A percentile compares a stretch with the other conserved stretches of the same genome.
Evolutionary conservation across 441 rosid species (phyloP).

Genomic region (Hura crepitans): DNA sequence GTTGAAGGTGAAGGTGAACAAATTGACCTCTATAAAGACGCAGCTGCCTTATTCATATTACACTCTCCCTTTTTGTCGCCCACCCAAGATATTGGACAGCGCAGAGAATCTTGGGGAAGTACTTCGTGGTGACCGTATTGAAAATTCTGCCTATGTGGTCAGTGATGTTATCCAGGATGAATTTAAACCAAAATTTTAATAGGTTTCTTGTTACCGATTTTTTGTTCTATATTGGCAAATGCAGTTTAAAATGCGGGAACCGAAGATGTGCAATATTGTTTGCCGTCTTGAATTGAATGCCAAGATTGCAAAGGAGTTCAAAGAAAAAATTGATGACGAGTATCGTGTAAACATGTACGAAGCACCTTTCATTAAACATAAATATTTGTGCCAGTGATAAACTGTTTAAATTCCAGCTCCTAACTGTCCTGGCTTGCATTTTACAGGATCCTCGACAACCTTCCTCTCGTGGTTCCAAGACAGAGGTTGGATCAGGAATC

Average conservation of each 20-base stretch:
- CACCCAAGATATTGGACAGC: slow-evolving; percentile 64
- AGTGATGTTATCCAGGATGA: slow-evolving; percentile 22
- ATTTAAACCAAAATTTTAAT: background rate
- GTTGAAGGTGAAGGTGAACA: slow-evolving; percentile 88
- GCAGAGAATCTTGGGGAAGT: slow-evolving; percentile 98
- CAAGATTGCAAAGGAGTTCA: slow-evolving; percentile 61
- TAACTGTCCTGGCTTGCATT: slow-evolving; percentile 17
- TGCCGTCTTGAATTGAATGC: slow-evolving; percentile 56
- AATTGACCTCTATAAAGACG: slow-evolving; percentile 82
- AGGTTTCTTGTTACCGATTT: background rate
- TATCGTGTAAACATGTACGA: slow-evolving; percentile 86
- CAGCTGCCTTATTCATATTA: slow-evolving; percentile 89
- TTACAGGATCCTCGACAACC: slow-evolving; percentile 93
- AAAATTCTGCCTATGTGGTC: slow-evolving; percentile 86
- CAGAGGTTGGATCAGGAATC: slow-evolving; percentile 56
- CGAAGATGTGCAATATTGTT: slow-evolving; percentile 62
- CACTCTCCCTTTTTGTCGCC: slow-evolving; percentile 70
- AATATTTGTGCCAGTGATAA: background rate
- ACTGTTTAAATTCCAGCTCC: slow-evolving; percentile 4
- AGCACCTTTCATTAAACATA: slow-evolving; percentile 7
- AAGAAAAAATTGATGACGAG: slow-evolving; percentile 82
- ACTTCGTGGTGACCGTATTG: slow-evolving; percentile 92
- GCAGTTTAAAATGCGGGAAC: slow-evolving; percentile 93
- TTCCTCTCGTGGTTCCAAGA: slow-evolving; percentile 79
- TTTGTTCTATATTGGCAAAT: slow-evolving; percentile 19